Conservation (phyloP, 1,284 basidiomycete genomes). For the Ustilago loliicola region DNA sequence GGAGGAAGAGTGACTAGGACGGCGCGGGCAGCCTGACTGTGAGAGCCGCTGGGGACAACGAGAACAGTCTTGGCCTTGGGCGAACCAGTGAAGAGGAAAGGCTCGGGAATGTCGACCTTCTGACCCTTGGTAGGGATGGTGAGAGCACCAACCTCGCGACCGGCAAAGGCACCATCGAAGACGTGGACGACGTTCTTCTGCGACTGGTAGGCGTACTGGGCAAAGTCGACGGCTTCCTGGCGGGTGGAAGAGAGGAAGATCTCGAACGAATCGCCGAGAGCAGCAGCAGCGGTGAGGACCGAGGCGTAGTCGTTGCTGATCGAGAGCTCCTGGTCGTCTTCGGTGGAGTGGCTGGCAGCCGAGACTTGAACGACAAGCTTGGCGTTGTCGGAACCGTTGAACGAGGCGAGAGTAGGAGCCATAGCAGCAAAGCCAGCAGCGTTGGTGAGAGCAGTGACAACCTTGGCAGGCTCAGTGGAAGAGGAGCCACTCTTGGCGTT, state of each 20-base stretch:
- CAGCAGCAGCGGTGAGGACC: conserved; percentile 61
- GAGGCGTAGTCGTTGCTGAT: conserved; percentile 69
- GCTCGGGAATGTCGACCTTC: conserved; percentile 76
- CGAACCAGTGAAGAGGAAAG: conserved; percentile 67
- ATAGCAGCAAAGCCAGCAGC: conserved; percentile 65
- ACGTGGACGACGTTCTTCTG: conserved; percentile 64
- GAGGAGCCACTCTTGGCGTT: conserved; percentile 51
- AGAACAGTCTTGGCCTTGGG: conserved; percentile 60
- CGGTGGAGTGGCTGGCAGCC: conserved; percentile 60
- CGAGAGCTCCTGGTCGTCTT: conserved; percentile 47
- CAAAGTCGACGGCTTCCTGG: conserved; percentile 65
- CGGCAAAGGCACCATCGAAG: conserved; percentile 69
- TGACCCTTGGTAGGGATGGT: conserved; percentile 61
- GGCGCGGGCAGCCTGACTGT: conserved; percentile 60
- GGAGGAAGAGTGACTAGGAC: conserved; percentile 58
- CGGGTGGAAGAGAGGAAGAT: conserved; percentile 64
- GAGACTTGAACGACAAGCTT: conserved; percentile 69
- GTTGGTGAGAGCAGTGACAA: conserved; percentile 67
- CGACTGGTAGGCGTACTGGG: conserved; percentile 64
- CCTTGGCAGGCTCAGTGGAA: conserved; percentile 44
- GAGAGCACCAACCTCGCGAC: conserved; percentile 60
- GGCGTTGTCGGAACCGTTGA: conserved; percentile 45
- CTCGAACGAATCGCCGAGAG: conserved; percentile 61
- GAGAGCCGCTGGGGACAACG: conserved; percentile 66
- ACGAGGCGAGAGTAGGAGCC: conserved; percentile 65